Percentiles rank a stretch among this genome's conserved stretches.
Evolutionary conservation across 495 filamentous ascomycete genomes (phyloP).

Genomic region (Xylaria cubensis): DNA sequence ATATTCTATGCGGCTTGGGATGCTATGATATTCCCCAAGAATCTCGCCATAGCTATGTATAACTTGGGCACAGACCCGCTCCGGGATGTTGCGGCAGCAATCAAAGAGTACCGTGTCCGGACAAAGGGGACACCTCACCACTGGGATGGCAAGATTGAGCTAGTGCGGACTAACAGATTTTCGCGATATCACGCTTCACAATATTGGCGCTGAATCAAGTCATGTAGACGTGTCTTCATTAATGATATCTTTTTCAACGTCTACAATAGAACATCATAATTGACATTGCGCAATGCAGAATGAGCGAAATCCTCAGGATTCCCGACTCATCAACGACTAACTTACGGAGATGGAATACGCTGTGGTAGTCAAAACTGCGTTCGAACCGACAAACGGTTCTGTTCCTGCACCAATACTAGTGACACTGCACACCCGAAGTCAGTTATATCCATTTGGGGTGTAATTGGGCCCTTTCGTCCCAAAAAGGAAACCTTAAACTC

Average conservation of each 20-base stretch:
- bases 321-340: constrained; percentile 3
- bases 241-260: background rate
- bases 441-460: too few species aligned
- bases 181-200: constrained; percentile 28
- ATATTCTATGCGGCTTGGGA: constrained; percentile 53
- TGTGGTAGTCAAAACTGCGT: constrained; percentile 38
- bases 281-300: background rate
- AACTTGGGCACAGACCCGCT: constrained; percentile 36
- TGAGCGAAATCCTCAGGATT: background rate
- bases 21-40: constrained; percentile 39
- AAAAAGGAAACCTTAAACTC: too few species aligned
- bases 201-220: constrained; percentile 34
- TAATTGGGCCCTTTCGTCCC: too few species aligned
- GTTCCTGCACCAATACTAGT: constrained; percentile 40
- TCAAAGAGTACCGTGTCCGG: constrained; percentile 44
- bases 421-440: constrained; percentile 33
- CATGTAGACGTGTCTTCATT: background rate
- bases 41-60: constrained; percentile 31
- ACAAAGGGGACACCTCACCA: constrained; percentile 39
- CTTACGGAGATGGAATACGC: constrained; percentile 36
- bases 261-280: background rate
- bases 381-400: constrained; percentile 42
- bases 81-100: constrained; percentile 46
- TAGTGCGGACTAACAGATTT: constrained; percentile 27
- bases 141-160: constrained; percentile 40